Evolutionary conservation across 495 filamentous ascomycete genomes (phyloP), one percentile per base, ranked within the genome.

Genomic region (Terfezia claveryi): DNA sequence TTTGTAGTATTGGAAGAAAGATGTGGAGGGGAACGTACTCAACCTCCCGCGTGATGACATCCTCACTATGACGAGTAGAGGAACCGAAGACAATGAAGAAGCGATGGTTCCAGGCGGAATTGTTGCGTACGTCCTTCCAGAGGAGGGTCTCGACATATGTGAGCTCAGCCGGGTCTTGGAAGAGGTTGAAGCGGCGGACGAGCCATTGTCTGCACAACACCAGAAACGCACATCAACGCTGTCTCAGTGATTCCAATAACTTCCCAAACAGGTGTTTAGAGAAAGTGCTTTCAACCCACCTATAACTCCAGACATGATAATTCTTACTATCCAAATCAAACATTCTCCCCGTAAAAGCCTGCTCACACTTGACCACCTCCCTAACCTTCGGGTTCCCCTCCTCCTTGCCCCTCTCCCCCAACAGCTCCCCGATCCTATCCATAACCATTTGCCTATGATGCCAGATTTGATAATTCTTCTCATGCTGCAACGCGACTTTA

Each of bases 401-500:
- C 50, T 51, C 50, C 41, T 46, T 46, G 8, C 17, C 17, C 41
- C 50, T 20, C 50, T 20, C 14, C 5, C 27, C 73, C 14, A 65
- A 64, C 8, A 66, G 53, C 14, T 64, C 63, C 36, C 60, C 68
- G 44, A 74, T 64, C 46, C 56, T 58, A 52, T 83, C 75, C 64
- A 94, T 75, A 17, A 98, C 70, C 38, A 87, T 73, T 68, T 94
- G 85, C 27, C 91, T 83, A 67, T 96, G 92, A 64, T 94, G 87
- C 91, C 91, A 96, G 64, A 96, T 96, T 67, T 98, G 91, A 69
- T 95, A 98, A 67, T 96, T 98, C 67, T 98, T 98, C 62, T 89
- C 76, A 62, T 94, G 80, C 27, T 76, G 75, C 49, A 93, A 69
- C 4, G 91, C 81, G 16, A 93, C 75, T 2, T 74, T 71, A 63